These are phyloP conservation scores for Paecilomyces fulvus DNA, from an alignment of 2,329 filamentous ascomycete genomes.

Conservation along the genomic window DNA sequence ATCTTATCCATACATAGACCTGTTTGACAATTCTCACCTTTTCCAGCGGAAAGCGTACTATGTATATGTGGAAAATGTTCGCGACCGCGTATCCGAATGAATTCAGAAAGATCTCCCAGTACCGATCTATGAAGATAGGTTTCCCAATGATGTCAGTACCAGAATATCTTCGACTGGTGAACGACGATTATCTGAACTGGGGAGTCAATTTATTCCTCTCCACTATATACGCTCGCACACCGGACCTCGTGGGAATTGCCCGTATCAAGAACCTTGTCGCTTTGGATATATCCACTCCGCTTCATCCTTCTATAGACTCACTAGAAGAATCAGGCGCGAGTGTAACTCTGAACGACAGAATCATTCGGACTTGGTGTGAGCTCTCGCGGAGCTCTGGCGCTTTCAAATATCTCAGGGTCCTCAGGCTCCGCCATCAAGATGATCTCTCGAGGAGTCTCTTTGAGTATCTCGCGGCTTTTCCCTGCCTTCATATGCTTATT, in stretches of 20 bases:
- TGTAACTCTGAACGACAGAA: constrained; percentile 27
- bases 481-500: constrained; percentile 27
- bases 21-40: neutral
- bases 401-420: constrained; percentile 29
- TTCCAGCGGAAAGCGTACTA: constrained; percentile 26
- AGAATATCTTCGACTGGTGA: constrained; percentile 28
- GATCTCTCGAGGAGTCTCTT: constrained; percentile 23
- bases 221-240: constrained; percentile 18
- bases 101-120: constrained; percentile 19
- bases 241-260: constrained; percentile 31
- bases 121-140: constrained; percentile 23
- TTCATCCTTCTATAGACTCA: constrained; percentile 5
- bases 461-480: constrained; percentile 25
- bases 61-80: constrained; percentile 38
- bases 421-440: constrained; percentile 27
- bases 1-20: constrained; percentile 1
- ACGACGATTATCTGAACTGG: constrained; percentile 25
- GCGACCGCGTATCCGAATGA: constrained; percentile 27
- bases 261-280: constrained; percentile 32
- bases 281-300: constrained; percentile 25
- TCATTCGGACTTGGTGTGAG: constrained; percentile 36
- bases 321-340: constrained; percentile 6
- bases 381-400: constrained; percentile 19
- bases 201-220: constrained; percentile 26
- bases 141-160: constrained; percentile 20